phyloP scores from a whole-genome alignment of 148 eudicot genomes.

The Rhododendron kiyosumense region DNA sequence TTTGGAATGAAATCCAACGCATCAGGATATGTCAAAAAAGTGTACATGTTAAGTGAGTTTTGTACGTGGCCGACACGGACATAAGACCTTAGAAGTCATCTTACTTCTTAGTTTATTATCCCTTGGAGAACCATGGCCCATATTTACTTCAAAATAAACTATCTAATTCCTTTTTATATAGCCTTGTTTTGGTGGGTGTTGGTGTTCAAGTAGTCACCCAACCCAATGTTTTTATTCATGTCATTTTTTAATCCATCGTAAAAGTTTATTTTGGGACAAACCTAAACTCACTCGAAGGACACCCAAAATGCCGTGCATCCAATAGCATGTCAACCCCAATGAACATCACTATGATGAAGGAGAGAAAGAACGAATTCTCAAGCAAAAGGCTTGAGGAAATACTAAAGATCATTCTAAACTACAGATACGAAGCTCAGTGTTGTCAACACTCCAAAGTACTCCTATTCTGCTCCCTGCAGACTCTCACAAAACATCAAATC shows the following conservation, averaged over 20 bases:
- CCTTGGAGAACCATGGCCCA: background rate
- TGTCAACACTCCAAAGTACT: background rate
- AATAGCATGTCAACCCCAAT: background rate
- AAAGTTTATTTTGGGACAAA: background rate
- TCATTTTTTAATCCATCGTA: background rate
- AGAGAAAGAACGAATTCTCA: background rate
- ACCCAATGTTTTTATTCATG: background rate
- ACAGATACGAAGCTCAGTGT: background rate
- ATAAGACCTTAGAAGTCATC: background rate
- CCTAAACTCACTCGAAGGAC: background rate
- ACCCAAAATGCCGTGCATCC: background rate
- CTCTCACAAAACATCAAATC: background rate
- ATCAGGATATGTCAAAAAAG: background rate
- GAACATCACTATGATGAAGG: background rate
- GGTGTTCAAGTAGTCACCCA: background rate
- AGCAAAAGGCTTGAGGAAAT: background rate
- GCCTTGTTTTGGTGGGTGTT: background rate
- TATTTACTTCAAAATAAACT: background rate
- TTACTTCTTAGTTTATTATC: background rate
- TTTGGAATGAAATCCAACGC: background rate
- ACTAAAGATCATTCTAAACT: background rate
- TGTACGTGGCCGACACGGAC: background rate
- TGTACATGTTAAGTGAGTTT: background rate
- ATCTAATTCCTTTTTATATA: background rate
- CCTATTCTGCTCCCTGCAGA: background rate